Evolutionary conservation across 305 asterid genomes (phyloP).

Genomic region (Fraxinus floribunda): DNA sequence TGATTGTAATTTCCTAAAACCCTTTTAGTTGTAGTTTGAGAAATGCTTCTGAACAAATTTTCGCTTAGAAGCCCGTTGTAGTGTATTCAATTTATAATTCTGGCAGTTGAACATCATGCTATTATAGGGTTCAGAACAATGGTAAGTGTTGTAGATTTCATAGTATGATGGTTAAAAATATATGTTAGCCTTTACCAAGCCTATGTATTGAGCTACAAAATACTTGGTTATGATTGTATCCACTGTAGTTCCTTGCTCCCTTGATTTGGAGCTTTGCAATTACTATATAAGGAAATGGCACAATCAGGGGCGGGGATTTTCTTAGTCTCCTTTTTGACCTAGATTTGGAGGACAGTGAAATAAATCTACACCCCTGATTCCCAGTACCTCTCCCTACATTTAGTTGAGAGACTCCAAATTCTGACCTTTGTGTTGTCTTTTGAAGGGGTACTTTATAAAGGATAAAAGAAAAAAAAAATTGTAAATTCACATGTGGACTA

Average conservation of each 20-base stretch:
- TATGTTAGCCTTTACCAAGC: neutral
- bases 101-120: neutral
- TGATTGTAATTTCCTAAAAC: neutral
- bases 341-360: neutral
- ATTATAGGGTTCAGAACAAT: neutral
- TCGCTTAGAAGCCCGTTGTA: neutral
- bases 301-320: neutral
- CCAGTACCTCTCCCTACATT: neutral
- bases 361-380: neutral
- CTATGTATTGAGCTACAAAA: neutral
- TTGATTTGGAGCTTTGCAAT: neutral
- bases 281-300: neutral
- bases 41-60: neutral
- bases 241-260: neutral
- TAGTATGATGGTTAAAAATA: neutral
- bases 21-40: neutral
- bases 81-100: neutral
- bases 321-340: neutral
- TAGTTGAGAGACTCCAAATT: neutral
- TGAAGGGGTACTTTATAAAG: neutral
- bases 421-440: neutral
- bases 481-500: neutral
- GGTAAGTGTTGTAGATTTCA: neutral
- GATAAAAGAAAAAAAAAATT: neutral
- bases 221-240: neutral